These are phyloP conservation scores for Ulmus americana DNA, from an alignment of 331 rosid genomes.

Conservation along the genomic window DNA sequence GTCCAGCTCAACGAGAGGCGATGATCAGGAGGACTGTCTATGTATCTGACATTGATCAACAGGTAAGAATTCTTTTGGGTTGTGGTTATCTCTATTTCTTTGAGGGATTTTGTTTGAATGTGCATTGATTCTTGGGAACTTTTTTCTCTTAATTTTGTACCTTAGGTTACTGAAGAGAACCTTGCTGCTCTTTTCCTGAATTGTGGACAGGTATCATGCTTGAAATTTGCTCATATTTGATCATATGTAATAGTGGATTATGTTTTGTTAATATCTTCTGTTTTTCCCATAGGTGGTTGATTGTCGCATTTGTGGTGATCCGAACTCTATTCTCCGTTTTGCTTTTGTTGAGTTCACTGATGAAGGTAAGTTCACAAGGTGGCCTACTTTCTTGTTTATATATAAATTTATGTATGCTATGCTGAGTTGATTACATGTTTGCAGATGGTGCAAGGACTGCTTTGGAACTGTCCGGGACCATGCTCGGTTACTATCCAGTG, in stretches of 20 bases:
- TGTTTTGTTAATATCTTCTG: conserved; percentile 17
- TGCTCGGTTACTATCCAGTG: conserved; percentile 89
- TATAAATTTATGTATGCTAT: conserved; percentile 7
- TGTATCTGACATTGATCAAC: conserved; percentile 97
- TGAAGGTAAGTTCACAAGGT: conserved; percentile 47
- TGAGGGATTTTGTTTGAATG: background rate
- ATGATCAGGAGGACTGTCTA: conserved; percentile 95
- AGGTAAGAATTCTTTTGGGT: conserved; percentile 38
- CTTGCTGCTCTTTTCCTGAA: conserved; percentile 85
- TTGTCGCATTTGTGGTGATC: conserved; percentile 98
- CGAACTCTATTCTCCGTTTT: conserved; percentile 91
- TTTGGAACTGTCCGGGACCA: conserved; percentile 82
- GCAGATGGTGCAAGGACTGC: conserved; percentile 97
- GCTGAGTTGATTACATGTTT: conserved; percentile 28
- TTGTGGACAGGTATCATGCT: conserved; percentile 73
- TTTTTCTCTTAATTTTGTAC: conserved; percentile 9
- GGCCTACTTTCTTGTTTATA: too few relatives aligned
- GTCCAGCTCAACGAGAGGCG: conserved; percentile 72
- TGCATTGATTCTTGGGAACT: conserved; percentile 13
- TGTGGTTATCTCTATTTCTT: background rate
- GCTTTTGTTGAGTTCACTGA: conserved; percentile 95
- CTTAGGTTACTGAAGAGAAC: conserved; percentile 94
- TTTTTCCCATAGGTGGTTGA: conserved; percentile 72
- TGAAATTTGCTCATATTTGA: conserved; percentile 6
- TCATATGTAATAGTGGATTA: conserved; percentile 20